Evolutionary conservation across 2,329 filamentous ascomycete genomes (phyloP).

Genomic region (Colletotrichum sp.): DNA sequence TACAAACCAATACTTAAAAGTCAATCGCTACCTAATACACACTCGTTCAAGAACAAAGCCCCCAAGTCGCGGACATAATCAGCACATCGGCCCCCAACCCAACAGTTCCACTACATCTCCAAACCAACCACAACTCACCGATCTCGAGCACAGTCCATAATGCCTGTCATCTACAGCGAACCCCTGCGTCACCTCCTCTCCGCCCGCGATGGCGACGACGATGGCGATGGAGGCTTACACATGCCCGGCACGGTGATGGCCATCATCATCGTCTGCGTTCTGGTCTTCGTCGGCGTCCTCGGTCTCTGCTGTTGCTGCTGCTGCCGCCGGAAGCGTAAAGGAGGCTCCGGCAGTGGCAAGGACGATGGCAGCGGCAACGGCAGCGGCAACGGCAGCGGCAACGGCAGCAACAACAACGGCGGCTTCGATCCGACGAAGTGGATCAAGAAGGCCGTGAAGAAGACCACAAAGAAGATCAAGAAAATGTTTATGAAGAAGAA

Average conservation of each 20-base stretch:
- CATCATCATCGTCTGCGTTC: background rate
- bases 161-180: background rate
- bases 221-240: constrained; percentile 14
- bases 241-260: background rate
- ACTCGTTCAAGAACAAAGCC: background rate
- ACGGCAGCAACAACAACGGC: background rate
- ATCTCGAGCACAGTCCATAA: background rate
- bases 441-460: constrained; percentile 8
- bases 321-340: background rate
- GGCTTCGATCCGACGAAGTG: background rate
- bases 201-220: background rate
- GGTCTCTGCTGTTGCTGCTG: constrained; percentile 3
- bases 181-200: background rate
- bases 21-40: background rate
- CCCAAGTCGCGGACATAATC: background rate
- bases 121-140: background rate
- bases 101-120: background rate
- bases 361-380: background rate
- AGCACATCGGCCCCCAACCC: background rate
- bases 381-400: background rate
- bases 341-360: background rate
- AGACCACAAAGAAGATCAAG: constrained; percentile 6
- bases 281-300: background rate
- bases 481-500: constrained; percentile 10
- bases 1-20: background rate